Evolutionary conservation across 768 basidiomycete species (phyloP).

Genomic region (Mycena filopes): DNA sequence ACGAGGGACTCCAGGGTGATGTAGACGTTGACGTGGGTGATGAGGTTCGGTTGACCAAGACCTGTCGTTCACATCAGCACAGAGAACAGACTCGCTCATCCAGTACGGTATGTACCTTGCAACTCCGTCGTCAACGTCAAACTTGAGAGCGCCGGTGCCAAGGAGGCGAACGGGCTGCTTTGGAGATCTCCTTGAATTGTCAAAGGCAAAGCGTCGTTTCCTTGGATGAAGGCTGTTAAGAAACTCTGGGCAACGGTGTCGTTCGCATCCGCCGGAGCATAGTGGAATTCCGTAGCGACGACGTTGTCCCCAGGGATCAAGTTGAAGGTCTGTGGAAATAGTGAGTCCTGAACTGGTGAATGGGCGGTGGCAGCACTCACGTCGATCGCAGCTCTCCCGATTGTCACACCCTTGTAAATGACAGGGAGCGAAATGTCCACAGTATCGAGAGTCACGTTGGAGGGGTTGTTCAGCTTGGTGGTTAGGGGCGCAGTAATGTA

Average conservation of each 20-base stretch:
- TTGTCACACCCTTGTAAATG: conserved; percentile 61
- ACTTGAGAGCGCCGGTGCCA: conserved; percentile 65
- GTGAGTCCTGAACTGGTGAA: conserved; percentile 4
- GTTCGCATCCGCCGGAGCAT: conserved; percentile 71
- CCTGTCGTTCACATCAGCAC: conserved; percentile 40
- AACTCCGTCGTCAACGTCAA: conserved; percentile 62
- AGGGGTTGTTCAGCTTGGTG: conserved; percentile 70
- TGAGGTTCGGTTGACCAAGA: conserved; percentile 64
- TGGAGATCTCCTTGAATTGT: conserved; percentile 67
- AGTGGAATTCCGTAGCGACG: conserved; percentile 71
- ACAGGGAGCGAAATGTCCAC: conserved; percentile 68
- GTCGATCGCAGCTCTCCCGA: conserved; percentile 69
- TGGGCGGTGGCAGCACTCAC: conserved; percentile 47
- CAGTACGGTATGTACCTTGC: conserved; percentile 47
- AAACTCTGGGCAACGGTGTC: conserved; percentile 73
- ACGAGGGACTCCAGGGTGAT: conserved; percentile 62
- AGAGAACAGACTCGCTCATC: not conserved
- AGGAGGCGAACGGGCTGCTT: conserved; percentile 71
- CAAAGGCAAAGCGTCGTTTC: conserved; percentile 56
- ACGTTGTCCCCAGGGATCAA: conserved; percentile 68
- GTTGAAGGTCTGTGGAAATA: conserved; percentile 56
- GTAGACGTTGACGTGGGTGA: conserved; percentile 64
- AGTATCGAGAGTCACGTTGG: conserved; percentile 72
- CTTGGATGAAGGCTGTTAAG: conserved; percentile 69
- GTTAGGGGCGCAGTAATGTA: conserved; percentile 69